Evolutionary conservation across 2,329 filamentous ascomycete genomes (phyloP), one percentile per base, ranked within the genome.

Genomic region (Pyrenophora teres): DNA sequence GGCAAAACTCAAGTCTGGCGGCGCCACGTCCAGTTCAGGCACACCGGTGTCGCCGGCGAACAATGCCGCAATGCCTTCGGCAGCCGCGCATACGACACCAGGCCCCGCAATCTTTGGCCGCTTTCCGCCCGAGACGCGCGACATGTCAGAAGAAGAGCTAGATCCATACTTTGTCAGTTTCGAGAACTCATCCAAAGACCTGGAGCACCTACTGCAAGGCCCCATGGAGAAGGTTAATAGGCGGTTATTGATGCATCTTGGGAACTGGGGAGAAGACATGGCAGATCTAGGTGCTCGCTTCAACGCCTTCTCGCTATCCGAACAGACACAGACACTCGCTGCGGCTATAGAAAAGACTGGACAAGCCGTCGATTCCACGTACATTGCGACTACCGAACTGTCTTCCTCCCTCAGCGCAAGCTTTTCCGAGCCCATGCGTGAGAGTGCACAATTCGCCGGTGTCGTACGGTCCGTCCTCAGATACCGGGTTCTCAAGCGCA

Each of bases 151-250:
- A 72, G 86, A 92, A 64, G 93, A 97, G 46, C 81, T 99, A 13
- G 94, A 99, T 67, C 92, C 92, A 2, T 99, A 97, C 73, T 99
- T 99, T 74, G 87, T 93, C 52, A 88, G 90, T 32, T 99, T 95
- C 62, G 95, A 99, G 71, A 82, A 87, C 3, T 93, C 92, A 1
- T 96, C 92, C 8, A 92, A 94, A 69, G 93, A 97, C 60, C 80
- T 97, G 1, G 95, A 99, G 72, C 80, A 88, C 13, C 81, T 97
- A 4, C 80, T 99, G 3, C 92, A 89, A 65, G 94, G 94, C 0
- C 92, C 91, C 5, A 96, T 99, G 80, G 95, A 99, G 72, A 97
- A 96, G 73, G 92, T 97, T 56, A 99, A 97, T 67, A 86, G 93
- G 27, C 85, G 94, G 31, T 92, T 92, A 5, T 78, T 99, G 6